These are phyloP conservation scores for Prunella vulgaris DNA, from an alignment of 257 asterid species.

Conservation along the genomic window DNA sequence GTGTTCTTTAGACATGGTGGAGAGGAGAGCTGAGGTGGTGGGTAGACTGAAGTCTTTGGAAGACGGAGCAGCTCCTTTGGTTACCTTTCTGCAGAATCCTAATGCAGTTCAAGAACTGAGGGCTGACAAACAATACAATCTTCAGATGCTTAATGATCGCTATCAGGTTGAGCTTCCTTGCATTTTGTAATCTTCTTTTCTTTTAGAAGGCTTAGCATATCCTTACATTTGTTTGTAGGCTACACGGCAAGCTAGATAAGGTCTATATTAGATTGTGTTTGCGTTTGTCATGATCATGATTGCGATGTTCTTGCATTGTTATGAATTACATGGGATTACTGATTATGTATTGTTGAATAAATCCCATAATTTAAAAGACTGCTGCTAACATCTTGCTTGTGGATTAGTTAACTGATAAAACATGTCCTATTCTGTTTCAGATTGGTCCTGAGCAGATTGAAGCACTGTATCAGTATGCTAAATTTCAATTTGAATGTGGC, in stretches of 20 bases:
- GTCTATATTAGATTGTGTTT: background rate
- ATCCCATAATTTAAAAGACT: background rate
- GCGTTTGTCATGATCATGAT: background rate
- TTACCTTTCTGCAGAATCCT: conserved; percentile 79
- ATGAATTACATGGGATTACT: background rate
- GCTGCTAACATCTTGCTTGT: conserved; percentile 3
- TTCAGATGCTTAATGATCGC: conserved; percentile 85
- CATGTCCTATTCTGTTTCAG: conserved; percentile 30
- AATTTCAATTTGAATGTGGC: conserved; percentile 98
- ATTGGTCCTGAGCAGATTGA: conserved; percentile 94
- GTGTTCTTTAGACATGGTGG: conserved; percentile 67
- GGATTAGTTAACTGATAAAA: conserved; percentile 4
- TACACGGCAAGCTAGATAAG: background rate
- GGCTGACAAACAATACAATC: conserved; percentile 87
- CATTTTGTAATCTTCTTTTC: background rate
- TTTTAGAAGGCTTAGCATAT: background rate
- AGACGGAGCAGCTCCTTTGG: conserved; percentile 87
- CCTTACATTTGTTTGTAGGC: background rate
- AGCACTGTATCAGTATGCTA: conserved; percentile 85
- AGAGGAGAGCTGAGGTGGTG: conserved; percentile 90
- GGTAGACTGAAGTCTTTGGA: conserved; percentile 84
- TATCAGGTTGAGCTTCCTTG: conserved; percentile 61
- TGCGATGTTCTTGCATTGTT: background rate
- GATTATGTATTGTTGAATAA: background rate
- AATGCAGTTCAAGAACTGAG: conserved; percentile 86